Percentiles rank a stretch among this genome's conserved stretches.
Conservation (phyloP, 148 eudicot species). For the Amaranthus palmeri region DNA sequence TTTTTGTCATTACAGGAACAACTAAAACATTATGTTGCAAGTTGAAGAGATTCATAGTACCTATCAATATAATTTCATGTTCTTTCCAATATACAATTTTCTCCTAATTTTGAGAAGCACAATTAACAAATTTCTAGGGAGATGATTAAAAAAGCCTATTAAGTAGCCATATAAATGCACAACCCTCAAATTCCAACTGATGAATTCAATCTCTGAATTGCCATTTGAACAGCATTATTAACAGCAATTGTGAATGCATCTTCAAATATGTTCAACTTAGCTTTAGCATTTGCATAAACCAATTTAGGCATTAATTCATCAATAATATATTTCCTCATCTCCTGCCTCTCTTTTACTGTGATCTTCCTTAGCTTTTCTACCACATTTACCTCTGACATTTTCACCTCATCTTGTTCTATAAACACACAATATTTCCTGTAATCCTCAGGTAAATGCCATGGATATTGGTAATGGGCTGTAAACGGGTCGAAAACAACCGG, state of each 20-base stretch:
- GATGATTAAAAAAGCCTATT: too few species aligned
- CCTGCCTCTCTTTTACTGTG: conserved; percentile 39
- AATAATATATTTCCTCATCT: conserved; percentile 67
- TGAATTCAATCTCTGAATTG: conserved; percentile 31
- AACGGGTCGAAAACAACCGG: conserved; percentile 70
- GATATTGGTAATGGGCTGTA: conserved; percentile 78
- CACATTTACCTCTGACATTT: conserved; percentile 42
- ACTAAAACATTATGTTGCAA: too few species aligned
- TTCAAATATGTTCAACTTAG: conserved; percentile 49
- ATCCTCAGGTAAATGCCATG: conserved; percentile 82
- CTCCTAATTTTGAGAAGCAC: too few species aligned
- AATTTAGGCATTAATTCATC: conserved; percentile 64
- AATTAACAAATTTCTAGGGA: too few species aligned
- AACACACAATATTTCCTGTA: conserved; percentile 50
- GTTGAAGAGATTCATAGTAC: too few species aligned
- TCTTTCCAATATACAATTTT: too few species aligned
- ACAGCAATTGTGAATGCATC: conserved; percentile 70
- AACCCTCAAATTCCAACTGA: neutral
- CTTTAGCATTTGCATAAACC: conserved; percentile 58
- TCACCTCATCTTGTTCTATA: conserved; percentile 53
- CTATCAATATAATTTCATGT: too few species aligned
- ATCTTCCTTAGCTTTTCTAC: conserved; percentile 47
- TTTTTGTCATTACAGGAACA: too few species aligned
- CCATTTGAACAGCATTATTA: conserved; percentile 49
- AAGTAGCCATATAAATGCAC: too few species aligned